phyloP scores from a whole-genome alignment of 176 grass and related monocot genomes.

The Aegilops tauschii region DNA sequence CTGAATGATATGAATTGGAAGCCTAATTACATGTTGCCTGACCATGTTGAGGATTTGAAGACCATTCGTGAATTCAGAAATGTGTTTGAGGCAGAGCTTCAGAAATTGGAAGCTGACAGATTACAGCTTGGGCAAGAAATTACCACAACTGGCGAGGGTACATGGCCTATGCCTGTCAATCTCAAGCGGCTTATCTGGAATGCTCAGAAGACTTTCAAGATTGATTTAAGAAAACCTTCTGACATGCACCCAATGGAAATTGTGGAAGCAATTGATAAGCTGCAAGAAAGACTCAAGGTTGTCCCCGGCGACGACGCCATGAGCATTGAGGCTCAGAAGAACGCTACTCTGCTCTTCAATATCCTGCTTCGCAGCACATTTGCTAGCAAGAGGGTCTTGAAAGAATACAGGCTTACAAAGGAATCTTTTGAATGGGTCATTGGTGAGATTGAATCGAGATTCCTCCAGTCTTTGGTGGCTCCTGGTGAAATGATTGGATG shows the following conservation, averaged over 20 bases:
- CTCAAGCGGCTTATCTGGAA: slow-evolving; percentile 97
- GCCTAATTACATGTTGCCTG: slow-evolving; percentile 86
- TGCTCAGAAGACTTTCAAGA: slow-evolving; percentile 95
- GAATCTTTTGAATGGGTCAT: slow-evolving; percentile 99
- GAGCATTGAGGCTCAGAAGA: slow-evolving; percentile 99
- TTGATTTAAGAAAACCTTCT: slow-evolving; percentile 91
- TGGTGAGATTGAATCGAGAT: slow-evolving; percentile 93
- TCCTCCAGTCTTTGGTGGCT: slow-evolving; percentile 89
- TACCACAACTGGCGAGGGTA: slow-evolving; percentile 74
- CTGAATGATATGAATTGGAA: slow-evolving; percentile 89
- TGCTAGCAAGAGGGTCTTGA: slow-evolving; percentile 93
- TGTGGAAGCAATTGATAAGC: slow-evolving; percentile 94
- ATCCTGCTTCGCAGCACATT: slow-evolving; percentile 92
- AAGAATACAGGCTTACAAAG: slow-evolving; percentile 85
- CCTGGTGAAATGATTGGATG: slow-evolving; percentile 99
- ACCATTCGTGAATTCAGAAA: slow-evolving; percentile 92
- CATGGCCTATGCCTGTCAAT: slow-evolving; percentile 92
- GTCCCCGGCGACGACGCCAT: slow-evolving; percentile 94
- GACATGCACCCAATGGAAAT: slow-evolving; percentile 99
- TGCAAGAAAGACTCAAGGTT: slow-evolving; percentile 93
- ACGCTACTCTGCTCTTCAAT: slow-evolving; percentile 95
- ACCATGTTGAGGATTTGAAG: slow-evolving; percentile 95
- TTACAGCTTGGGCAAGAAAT: slow-evolving; percentile 89
- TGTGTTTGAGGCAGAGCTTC: slow-evolving; percentile 97
- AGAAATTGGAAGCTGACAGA: slow-evolving; percentile 87